These are phyloP conservation scores for Blastomyces gilchristii DNA, from an alignment of 2,329 filamentous ascomycete species.

Conservation along the genomic window DNA sequence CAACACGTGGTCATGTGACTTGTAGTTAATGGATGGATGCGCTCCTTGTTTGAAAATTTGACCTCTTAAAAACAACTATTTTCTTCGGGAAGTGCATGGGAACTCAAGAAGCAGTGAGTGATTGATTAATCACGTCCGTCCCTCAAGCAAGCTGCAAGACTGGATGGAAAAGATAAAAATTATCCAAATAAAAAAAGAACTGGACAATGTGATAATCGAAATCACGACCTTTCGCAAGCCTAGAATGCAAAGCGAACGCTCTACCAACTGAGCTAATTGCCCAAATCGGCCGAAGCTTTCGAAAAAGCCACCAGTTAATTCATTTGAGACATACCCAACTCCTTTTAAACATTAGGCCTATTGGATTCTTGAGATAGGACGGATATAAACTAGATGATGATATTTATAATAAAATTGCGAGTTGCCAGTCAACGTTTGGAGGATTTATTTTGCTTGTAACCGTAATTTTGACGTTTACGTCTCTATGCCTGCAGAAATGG, in stretches of 20 bases:
- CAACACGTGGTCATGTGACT: constrained; percentile 2
- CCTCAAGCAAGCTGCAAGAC: too few relatives aligned
- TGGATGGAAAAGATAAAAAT: neutral
- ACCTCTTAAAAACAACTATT: too few relatives aligned
- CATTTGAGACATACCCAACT: too few relatives aligned
- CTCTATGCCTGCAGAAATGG: neutral
- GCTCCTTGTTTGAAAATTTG: too few relatives aligned
- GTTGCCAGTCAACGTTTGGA: neutral
- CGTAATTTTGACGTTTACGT: neutral
- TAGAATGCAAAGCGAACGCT: constrained; percentile 13
- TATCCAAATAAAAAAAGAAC: constrained; percentile 6
- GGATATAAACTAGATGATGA: neutral
- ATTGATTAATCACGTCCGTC: neutral
- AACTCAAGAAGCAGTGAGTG: neutral
- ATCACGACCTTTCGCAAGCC: constrained; percentile 13
- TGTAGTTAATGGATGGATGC: too few relatives aligned
- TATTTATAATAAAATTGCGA: neutral
- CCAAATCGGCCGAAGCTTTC: neutral
- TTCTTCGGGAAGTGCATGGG: neutral
- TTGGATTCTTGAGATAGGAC: neutral
- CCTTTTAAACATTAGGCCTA: too few relatives aligned
- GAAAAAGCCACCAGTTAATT: neutral
- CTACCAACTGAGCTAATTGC: constrained; percentile 15
- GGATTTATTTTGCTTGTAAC: neutral
- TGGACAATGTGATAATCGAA: constrained; percentile 17